Evolutionary conservation across 345 rosid species (phyloP).

Genomic region (Leavenworthia alabamica): DNA sequence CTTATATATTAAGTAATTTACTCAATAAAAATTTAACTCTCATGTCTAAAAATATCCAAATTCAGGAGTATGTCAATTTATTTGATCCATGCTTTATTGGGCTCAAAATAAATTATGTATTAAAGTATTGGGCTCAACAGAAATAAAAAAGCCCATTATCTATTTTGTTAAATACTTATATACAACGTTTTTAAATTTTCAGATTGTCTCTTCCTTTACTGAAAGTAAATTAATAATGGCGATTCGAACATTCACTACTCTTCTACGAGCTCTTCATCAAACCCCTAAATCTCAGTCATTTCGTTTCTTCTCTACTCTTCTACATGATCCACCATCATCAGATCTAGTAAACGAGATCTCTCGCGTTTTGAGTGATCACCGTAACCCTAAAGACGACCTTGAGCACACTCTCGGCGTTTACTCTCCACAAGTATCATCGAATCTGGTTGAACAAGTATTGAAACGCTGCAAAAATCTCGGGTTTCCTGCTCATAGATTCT

Average conservation of each 20-base stretch:
- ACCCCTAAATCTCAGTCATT: slow-evolving; percentile 10
- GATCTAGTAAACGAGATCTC: slow-evolving; percentile 62
- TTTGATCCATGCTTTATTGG: too few species aligned
- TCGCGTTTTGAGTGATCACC: slow-evolving; percentile 68
- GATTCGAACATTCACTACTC: slow-evolving; percentile 29
- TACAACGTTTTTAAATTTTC: not conserved
- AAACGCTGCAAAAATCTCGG: slow-evolving; percentile 80
- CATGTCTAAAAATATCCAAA: too few species aligned
- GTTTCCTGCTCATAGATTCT: slow-evolving; percentile 77
- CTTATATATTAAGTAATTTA: too few species aligned
- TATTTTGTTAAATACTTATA: too few species aligned
- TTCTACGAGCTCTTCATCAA: slow-evolving; percentile 12
- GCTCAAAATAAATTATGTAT: too few species aligned
- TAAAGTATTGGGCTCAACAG: too few species aligned
- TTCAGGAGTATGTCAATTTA: too few species aligned
- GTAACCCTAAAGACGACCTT: slow-evolving; percentile 68
- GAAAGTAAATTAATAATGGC: slow-evolving; percentile 24
- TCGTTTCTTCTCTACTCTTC: slow-evolving; percentile 22
- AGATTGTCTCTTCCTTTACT: not conserved
- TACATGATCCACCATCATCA: slow-evolving; percentile 23
- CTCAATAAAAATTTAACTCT: too few species aligned
- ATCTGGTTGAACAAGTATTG: slow-evolving; percentile 66
- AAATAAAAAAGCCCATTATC: too few species aligned
- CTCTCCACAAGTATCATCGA: slow-evolving; percentile 46
- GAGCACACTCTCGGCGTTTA: slow-evolving; percentile 43